Conservation (phyloP, 192 early-diverging fungal genomes). For the Entomortierella beljakovae region DNA sequence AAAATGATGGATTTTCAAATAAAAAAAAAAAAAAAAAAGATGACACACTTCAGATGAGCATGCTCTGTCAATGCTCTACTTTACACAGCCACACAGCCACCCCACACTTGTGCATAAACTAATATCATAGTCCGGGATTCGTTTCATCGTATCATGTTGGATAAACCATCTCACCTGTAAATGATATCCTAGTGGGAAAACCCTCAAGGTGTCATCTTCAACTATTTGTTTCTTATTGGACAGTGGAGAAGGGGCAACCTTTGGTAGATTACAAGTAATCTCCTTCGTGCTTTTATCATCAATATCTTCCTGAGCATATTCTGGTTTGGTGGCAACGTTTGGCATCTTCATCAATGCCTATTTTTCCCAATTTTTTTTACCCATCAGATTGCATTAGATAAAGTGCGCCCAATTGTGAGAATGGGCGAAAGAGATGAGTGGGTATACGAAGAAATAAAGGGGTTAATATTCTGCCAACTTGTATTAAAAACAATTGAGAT, state of each 20-base stretch:
- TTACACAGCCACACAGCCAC: constrained; percentile 5
- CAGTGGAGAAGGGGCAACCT: background rate
- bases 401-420: background rate
- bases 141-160: background rate
- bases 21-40: no score
- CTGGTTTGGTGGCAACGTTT: constrained; percentile 44
- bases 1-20: no score
- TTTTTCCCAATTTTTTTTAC: no score
- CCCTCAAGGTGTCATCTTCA: background rate
- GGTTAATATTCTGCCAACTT: no score
- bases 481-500: background rate
- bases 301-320: background rate
- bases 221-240: constrained; percentile 26
- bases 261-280: constrained; percentile 19
- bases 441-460: no score
- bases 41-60: constrained; percentile 24
- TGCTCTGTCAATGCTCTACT: background rate
- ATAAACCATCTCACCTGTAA: constrained; percentile 8
- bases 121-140: background rate
- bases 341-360: constrained; percentile 45
- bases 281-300: background rate
- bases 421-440: background rate
- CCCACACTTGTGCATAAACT: background rate
- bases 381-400: no score
- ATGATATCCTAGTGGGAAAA: constrained; percentile 28